Conservation (phyloP, 208 protist species). For the Acanthamoeba culbertsoni region DNA sequence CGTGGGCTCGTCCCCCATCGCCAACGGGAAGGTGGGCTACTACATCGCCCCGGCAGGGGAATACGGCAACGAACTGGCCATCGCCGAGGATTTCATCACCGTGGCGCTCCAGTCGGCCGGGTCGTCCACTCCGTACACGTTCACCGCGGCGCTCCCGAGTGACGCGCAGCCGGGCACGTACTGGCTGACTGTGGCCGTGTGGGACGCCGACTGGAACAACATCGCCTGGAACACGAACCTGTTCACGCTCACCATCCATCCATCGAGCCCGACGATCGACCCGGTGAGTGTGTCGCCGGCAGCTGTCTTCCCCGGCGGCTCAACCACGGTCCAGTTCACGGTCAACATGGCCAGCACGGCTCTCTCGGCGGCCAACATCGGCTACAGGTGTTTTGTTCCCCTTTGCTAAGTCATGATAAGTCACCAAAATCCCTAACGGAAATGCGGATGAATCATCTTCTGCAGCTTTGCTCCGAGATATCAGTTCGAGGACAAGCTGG, state of each 20-base stretch:
- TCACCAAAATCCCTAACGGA: too few species aligned
- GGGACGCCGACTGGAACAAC: not conserved
- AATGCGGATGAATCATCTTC: too few species aligned
- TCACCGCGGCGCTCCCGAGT: not conserved
- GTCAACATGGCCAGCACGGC: not conserved
- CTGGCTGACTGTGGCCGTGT: constrained; percentile 8
- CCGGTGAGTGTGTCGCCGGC: not conserved
- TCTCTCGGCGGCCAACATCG: not conserved
- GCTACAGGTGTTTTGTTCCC: not conserved
- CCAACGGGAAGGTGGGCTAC: constrained; percentile 13
- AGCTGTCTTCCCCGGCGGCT: not conserved
- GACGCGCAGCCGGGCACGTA: not conserved
- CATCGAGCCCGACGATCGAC: not conserved
- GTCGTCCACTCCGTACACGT: not conserved
- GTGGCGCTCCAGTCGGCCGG: not conserved
- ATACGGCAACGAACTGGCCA: not conserved
- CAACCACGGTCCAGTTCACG: not conserved
- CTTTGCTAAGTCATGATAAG: not conserved
- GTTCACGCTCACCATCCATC: not conserved
- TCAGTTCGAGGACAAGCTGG: not conserved
- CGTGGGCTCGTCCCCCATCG: not conserved
- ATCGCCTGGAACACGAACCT: constrained; percentile 15
- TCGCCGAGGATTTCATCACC: not conserved
- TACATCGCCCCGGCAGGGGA: not conserved
- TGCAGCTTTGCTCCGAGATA: not conserved